A percentile compares a stretch with the other conserved stretches of the same genome.
phyloP scores from a whole-genome alignment of 495 filamentous ascomycete genomes.

The Talaromyces ruber region DNA sequence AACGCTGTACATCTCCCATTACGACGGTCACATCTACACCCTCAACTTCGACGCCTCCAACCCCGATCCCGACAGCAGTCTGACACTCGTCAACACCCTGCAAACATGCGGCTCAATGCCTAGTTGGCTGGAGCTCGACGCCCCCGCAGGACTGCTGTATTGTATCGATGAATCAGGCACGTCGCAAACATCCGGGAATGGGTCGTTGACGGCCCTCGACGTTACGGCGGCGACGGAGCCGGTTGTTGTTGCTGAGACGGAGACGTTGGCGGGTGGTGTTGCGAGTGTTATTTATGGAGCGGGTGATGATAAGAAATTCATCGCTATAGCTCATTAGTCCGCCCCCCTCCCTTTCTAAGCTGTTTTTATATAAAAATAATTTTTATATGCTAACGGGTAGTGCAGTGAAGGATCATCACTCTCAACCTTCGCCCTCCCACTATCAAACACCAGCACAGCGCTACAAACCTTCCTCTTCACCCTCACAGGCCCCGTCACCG shows the following conservation, averaged over 20 bases:
- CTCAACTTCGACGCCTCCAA: constrained; percentile 32
- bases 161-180: constrained; percentile 45
- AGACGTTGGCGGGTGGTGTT: constrained; percentile 28
- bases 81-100: constrained; percentile 27
- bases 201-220: constrained; percentile 11
- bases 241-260: constrained; percentile 13
- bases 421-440: constrained; percentile 28
- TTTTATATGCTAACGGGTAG: not conserved
- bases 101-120: constrained; percentile 44
- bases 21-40: constrained; percentile 49
- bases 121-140: constrained; percentile 55
- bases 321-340: constrained; percentile 25
- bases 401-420: constrained; percentile 24
- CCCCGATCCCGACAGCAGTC: constrained; percentile 15
- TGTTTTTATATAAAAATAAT: constrained; percentile 6
- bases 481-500: constrained; percentile 32
- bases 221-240: not conserved
- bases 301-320: constrained; percentile 19
- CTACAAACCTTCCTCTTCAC: constrained; percentile 39
- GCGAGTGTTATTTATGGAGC: constrained; percentile 28
- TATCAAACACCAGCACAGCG: constrained; percentile 4
- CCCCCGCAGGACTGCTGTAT: constrained; percentile 41
- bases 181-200: constrained; percentile 10
- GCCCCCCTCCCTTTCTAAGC: constrained; percentile 8
- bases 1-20: constrained; percentile 52